Conservation (phyloP, 2,329 filamentous ascomycete species). For the Emergomyces orientalis region DNA sequence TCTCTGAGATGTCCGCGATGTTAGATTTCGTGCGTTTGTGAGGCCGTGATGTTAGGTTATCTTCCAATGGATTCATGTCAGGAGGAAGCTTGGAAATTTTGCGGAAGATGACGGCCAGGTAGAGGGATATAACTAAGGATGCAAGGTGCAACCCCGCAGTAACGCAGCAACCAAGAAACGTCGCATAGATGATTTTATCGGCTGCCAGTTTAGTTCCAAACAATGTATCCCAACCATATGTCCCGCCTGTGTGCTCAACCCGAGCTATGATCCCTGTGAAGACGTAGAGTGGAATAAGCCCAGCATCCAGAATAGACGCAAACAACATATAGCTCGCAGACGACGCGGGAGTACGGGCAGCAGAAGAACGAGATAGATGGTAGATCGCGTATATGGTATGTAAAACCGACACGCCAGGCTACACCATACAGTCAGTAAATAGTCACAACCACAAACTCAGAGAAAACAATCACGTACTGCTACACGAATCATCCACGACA, state of each 20-base stretch:
- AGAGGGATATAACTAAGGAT: slow-evolving; percentile 62
- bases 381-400: slow-evolving; percentile 71
- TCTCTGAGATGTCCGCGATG: slow-evolving; percentile 49
- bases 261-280: slow-evolving; percentile 49
- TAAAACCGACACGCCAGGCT: slow-evolving; percentile 67
- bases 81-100: slow-evolving; percentile 75
- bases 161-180: slow-evolving; percentile 58
- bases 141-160: slow-evolving; percentile 60
- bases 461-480: slow-evolving; percentile 48
- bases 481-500: slow-evolving; percentile 67
- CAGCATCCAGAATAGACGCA: slow-evolving; percentile 61
- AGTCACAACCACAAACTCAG: background rate
- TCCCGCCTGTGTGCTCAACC: slow-evolving; percentile 39
- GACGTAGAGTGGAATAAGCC: slow-evolving; percentile 53
- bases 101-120: slow-evolving; percentile 67
- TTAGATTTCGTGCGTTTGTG: slow-evolving; percentile 68
- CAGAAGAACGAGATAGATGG: slow-evolving; percentile 63
- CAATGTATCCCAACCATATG: slow-evolving; percentile 57
- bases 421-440: background rate
- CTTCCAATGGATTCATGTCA: slow-evolving; percentile 90
- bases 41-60: slow-evolving; percentile 62
- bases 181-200: slow-evolving; percentile 52
- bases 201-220: slow-evolving; percentile 49
- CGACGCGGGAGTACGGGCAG: slow-evolving; percentile 63
- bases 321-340: slow-evolving; percentile 87